Base-by-base conservation (phyloP, 2,329 filamentous ascomycete genomes). In the Pestalotiopsis sp. region DNA sequence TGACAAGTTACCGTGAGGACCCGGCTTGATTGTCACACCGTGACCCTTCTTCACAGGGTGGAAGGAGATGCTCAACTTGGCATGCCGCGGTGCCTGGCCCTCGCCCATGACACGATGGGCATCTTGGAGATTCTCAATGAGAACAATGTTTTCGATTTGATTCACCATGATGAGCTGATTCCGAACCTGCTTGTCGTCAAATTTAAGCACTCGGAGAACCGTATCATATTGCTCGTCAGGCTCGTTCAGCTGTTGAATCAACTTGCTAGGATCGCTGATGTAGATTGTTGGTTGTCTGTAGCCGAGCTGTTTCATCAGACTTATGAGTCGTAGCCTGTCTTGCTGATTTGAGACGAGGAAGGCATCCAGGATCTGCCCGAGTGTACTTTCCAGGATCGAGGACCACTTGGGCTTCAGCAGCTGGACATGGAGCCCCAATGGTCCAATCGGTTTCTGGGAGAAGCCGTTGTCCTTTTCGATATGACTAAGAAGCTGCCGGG, bases 121-220 rank as follows among this genome's bases (percentile, higher is more conserved):
- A 68, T 93, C 87, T 1, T 85, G 79, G 36, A 92, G 85, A 38
- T 91, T 84, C 67, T 90, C 84, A 67, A 98, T 89, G 0, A 99
- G 84, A 5, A 97, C 88, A 7, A 91, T 89, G 78, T 98, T 95
- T 71, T 99, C 96, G 66, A 98, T 94, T 6, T 83, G 82, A 73
- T 94, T 87, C 71, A 91, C 91, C 77, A 98, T 96, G 75, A 99
- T 91, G 61, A 98, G 83, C 69, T 94, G 91, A 70, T 94, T 92
- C 64, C 90, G 90, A 23, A 98, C 91, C 58, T 92, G 81, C 23
- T 92, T 88, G 72, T 95, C 90, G 70, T 96, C 93, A 71, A 98
- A 92, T 79, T 94, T 91, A 66, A 99, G 84, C 1, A 93, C 89
- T 65, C 93, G 88, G 61, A 98, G 82, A 71, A 95, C 91, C 0